Conservation (phyloP, 2,329 filamentous ascomycete species). For the Xylaria hypoxylon region DNA sequence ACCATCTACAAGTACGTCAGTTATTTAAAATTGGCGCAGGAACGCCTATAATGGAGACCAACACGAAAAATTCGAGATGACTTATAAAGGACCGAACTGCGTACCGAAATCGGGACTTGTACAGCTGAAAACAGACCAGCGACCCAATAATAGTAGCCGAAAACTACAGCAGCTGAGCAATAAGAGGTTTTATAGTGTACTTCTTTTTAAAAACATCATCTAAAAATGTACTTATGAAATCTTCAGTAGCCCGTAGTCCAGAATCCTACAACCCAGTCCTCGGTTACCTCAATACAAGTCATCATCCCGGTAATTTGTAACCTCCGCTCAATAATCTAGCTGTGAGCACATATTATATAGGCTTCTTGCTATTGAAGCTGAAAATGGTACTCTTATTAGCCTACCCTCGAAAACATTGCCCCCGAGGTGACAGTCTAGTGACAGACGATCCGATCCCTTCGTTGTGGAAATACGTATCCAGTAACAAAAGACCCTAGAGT, state of each 20-base stretch:
- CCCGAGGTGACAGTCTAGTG: too few species aligned
- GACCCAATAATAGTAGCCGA: conserved; percentile 8
- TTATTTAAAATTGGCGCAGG: conserved; percentile 10
- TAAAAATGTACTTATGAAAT: conserved; percentile 7
- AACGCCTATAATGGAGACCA: neutral
- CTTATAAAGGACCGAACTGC: neutral
- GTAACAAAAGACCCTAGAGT: neutral
- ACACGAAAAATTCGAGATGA: neutral
- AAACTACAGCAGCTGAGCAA: neutral
- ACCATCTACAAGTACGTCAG: conserved; percentile 5
- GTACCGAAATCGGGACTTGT: conserved; percentile 4
- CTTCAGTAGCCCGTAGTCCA: neutral
- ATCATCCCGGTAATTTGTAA: conserved; percentile 12
- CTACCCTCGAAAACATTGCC: conserved; percentile 11
- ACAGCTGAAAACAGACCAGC: conserved; percentile 22
- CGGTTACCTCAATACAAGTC: conserved; percentile 13
- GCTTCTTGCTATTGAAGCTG: conserved; percentile 5
- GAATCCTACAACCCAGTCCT: conserved; percentile 9
- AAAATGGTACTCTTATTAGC: conserved; percentile 27
- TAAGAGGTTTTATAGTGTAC: neutral
- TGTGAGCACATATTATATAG: neutral
- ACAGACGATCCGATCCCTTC: conserved; percentile 19
- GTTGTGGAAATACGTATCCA: neutral
- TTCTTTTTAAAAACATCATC: neutral
- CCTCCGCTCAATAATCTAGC: neutral